phyloP scores from a whole-genome alignment of 768 basidiomycete species.

The Pleurotus tuber-regium region DNA sequence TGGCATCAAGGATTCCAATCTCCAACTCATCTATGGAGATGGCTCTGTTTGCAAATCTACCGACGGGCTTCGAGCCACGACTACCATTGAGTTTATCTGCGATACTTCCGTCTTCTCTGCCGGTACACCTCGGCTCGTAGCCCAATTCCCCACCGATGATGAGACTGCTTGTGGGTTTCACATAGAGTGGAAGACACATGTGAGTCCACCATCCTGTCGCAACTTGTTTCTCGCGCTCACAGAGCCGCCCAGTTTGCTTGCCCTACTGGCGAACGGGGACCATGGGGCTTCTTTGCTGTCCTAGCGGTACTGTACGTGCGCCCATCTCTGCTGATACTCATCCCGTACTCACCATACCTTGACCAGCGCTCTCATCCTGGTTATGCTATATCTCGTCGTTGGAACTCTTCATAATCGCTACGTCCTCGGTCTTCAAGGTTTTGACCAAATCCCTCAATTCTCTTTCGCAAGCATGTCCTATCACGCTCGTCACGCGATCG shows the following conservation, averaged over 20 bases:
- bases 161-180: conserved; percentile 73
- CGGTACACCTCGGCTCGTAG: conserved; percentile 56
- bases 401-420: conserved; percentile 78
- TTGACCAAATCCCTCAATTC: conserved; percentile 72
- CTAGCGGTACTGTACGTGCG: conserved; percentile 57
- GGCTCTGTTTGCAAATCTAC: conserved; percentile 46
- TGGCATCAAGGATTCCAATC: conserved; percentile 45
- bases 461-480: conserved; percentile 50
- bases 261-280: conserved; percentile 55
- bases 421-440: conserved; percentile 67
- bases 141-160: conserved; percentile 67
- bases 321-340: background rate
- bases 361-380: conserved; percentile 49
- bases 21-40: conserved; percentile 59
- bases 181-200: conserved; percentile 83
- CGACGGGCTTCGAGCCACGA: conserved; percentile 48
- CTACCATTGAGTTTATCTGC: conserved; percentile 76
- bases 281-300: conserved; percentile 51
- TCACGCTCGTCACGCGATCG: conserved; percentile 39
- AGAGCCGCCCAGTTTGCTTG: conserved; percentile 48
- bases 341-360: background rate
- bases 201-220: conserved; percentile 30
- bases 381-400: conserved; percentile 63
- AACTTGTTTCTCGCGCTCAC: too few species aligned
- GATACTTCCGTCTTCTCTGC: conserved; percentile 58